phyloP scores from a whole-genome alignment of 148 eudicot species.

The Tetragonia tetragonoides region DNA sequence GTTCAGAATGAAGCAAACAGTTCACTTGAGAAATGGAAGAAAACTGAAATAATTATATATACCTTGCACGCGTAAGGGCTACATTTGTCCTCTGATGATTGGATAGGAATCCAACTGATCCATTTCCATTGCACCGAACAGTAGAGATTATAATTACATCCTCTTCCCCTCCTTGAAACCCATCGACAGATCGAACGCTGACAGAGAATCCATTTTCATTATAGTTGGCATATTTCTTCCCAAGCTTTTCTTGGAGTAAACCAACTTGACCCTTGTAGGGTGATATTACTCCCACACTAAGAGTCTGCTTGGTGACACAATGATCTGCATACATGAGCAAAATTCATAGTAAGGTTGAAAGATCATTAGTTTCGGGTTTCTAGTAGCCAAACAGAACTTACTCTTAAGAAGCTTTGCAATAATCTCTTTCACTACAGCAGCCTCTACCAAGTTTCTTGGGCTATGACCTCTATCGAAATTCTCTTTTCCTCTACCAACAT shows the following conservation, averaged over 20 bases:
- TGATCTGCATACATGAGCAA: slow-evolving; percentile 3
- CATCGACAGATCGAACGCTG: slow-evolving; percentile 69
- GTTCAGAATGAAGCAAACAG: neutral
- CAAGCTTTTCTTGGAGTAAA: slow-evolving; percentile 22
- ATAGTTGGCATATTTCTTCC: slow-evolving; percentile 19
- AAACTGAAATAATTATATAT: neutral
- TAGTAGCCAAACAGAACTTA: slow-evolving; percentile 13
- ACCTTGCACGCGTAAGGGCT: slow-evolving; percentile 77
- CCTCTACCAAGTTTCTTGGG: slow-evolving; percentile 47
- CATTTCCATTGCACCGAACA: slow-evolving; percentile 51
- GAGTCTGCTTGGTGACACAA: slow-evolving; percentile 10
- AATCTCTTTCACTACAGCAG: slow-evolving; percentile 37
- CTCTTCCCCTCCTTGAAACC: slow-evolving; percentile 80
- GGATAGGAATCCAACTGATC: slow-evolving; percentile 63
- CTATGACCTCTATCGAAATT: slow-evolving; percentile 38
- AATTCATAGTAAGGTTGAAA: neutral
- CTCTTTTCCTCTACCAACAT: slow-evolving; percentile 50
- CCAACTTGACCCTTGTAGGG: slow-evolving; percentile 38
- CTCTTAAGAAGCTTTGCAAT: slow-evolving; percentile 40
- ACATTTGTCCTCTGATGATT: slow-evolving; percentile 60
- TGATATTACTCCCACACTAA: slow-evolving; percentile 37
- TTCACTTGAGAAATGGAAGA: neutral
- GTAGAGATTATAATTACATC: slow-evolving; percentile 71
- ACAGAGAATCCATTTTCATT: slow-evolving; percentile 44
- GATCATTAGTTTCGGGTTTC: neutral